Evolutionary conservation across 371 early-diverging fungal genomes (phyloP).

Genomic region (Rhizopus arrhizus): DNA sequence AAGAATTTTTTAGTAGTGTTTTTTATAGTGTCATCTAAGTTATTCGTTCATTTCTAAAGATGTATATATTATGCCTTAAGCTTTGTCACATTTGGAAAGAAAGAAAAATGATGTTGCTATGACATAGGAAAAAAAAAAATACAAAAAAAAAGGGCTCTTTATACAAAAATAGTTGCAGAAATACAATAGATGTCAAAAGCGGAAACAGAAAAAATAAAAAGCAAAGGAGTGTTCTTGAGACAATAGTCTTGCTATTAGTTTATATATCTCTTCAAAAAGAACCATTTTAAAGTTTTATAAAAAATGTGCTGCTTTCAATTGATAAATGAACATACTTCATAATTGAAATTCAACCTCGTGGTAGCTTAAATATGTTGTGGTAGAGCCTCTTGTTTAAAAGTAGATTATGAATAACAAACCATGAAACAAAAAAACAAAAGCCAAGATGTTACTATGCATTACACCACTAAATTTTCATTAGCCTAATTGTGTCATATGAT

Average conservation of each 20-base stretch:
- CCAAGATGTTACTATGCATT: too few relatives aligned
- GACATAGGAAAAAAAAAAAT: too few relatives aligned
- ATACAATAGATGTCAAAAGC: background rate
- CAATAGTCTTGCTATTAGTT: background rate
- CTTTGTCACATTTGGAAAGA: too few relatives aligned
- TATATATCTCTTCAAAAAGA: too few relatives aligned
- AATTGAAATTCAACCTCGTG: constrained; percentile 4
- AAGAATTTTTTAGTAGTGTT: constrained; percentile 2
- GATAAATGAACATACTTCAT: background rate
- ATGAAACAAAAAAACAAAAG: background rate
- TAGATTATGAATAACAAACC: background rate
- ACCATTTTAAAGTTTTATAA: background rate
- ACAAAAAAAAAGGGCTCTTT: too few relatives aligned
- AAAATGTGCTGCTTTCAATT: background rate
- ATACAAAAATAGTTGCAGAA: background rate
- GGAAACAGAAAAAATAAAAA: background rate
- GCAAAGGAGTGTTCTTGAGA: background rate
- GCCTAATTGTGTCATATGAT: too few relatives aligned
- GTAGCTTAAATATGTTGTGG: background rate
- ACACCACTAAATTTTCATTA: too few relatives aligned
- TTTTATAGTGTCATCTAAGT: background rate
- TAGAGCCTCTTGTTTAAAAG: background rate
- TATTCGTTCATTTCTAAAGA: too few relatives aligned
- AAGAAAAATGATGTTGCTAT: too few relatives aligned
- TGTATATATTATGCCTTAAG: too few relatives aligned